Evolutionary conservation across 768 basidiomycete species (phyloP), one percentile per base, ranked within the genome.

Genomic region (Lactarius hengduanensis): DNA sequence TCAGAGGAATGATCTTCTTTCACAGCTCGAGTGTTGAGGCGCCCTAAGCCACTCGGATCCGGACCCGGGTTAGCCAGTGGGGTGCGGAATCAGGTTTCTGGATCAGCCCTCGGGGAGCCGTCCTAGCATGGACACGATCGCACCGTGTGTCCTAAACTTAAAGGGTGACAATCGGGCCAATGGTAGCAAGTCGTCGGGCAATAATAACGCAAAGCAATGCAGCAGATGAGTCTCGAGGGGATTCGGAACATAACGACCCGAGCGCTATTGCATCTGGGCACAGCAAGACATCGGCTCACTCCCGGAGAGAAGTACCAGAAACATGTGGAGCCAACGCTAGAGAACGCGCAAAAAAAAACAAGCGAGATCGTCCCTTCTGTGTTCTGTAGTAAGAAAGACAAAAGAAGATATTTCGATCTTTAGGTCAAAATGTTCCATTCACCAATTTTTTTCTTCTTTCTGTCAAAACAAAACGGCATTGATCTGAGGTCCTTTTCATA

Each of bases 401-500:
- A 40, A 26, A 38, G 22, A 26, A 54, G 30, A 34, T 8, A n/a
- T 40, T 41, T 41, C 18, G 41, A 59, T 32, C 41, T 36, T 32
- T 43, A 28, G 26, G 38, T n/a, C 43, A 50, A 41, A 15, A 28
- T 57, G 41, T 30, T 15, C 45, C 26, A 40, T 45, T 43, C 9
- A 57, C 13, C 50, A 28, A 15, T 50, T 50, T 61, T 40, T 55
- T 47, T 38, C 38, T 28, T 30, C 7, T 13, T 3, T 20, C 13
- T 41, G 18, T 56, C 6, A 28, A 26, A 61, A 36, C 41, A 6
- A 36, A 22, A 66, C 55, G 65, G 36, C 60, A 50, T 62, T 41
- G 60, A 61, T 62, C 38, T 28, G 28, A 53, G 30, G n/a, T 56
- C 26, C 38, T 56, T 11, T 50, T 61, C 59, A 36, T n/a, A 43